phyloP scores from a whole-genome alignment of 192 early-diverging fungal species.

The Oehlia diaphana region DNA sequence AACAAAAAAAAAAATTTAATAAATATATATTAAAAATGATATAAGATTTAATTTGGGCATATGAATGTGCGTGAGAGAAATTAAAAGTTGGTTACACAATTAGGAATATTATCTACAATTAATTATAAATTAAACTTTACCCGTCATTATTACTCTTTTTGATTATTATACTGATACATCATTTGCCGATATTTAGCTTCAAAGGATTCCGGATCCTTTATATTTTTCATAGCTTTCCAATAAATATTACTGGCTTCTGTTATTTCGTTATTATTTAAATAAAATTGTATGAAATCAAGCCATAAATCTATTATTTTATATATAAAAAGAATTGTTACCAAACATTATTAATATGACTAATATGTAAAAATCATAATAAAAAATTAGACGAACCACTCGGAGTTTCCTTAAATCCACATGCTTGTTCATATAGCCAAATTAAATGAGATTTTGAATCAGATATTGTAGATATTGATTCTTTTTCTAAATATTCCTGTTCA shows the following conservation, averaged over 20 bases:
- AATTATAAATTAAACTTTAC: too few relatives aligned
- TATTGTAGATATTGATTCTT: not conserved
- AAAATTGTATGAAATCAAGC: constrained; percentile 9
- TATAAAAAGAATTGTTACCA: not conserved
- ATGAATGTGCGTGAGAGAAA: too few relatives aligned
- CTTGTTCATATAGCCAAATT: constrained; percentile 14
- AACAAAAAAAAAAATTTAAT: too few relatives aligned
- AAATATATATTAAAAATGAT: too few relatives aligned
- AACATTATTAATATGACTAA: not conserved
- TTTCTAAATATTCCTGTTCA: not conserved
- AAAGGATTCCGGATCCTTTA: not conserved
- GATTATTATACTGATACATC: constrained; percentile 8
- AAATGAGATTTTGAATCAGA: not conserved
- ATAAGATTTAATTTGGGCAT: too few relatives aligned
- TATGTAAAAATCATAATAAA: not conserved
- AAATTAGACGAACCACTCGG: not conserved
- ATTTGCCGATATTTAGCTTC: constrained; percentile 3
- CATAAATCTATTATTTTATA: constrained; percentile 8
- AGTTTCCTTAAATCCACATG: not conserved
- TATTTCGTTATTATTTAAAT: not conserved
- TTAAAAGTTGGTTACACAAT: too few relatives aligned
- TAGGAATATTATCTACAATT: too few relatives aligned
- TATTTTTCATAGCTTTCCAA: constrained; percentile 3
- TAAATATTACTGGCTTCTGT: not conserved
- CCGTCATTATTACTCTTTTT: not conserved